A percentile compares a stretch with the other conserved stretches of the same genome.
Conservation (phyloP, 495 filamentous ascomycete genomes). For the Diplogelasinospora grovesii region DNA sequence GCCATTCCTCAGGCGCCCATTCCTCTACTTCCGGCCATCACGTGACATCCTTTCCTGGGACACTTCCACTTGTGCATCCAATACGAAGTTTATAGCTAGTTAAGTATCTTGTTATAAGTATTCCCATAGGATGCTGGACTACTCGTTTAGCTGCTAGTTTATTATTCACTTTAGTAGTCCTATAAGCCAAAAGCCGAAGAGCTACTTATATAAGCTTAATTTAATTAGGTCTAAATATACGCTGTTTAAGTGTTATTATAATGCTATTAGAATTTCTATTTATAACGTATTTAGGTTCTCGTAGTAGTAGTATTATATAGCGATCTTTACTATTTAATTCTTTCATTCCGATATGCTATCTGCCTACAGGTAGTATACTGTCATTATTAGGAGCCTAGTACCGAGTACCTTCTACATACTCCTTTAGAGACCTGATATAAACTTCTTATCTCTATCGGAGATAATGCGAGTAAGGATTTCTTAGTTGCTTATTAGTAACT, state of each 20-base stretch:
- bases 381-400: background rate
- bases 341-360: background rate
- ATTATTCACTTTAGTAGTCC: too few species aligned
- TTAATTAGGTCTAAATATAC: background rate
- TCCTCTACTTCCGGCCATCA: too few species aligned
- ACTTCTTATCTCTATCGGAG: background rate
- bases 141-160: too few species aligned
- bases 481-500: too few species aligned
- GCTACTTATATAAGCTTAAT: background rate
- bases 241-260: background rate
- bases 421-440: background rate
- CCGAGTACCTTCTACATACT: background rate
- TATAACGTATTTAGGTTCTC: background rate
- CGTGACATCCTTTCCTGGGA: too few species aligned
- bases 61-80: too few species aligned
- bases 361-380: background rate
- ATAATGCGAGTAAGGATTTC: background rate
- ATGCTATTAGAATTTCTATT: background rate
- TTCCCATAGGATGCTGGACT: too few species aligned
- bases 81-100: too few species aligned
- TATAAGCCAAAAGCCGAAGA: too few species aligned
- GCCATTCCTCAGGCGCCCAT: too few species aligned
- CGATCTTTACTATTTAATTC: background rate
- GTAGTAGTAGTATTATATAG: background rate
- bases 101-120: too few species aligned